Conservation (phyloP, 2,329 filamentous ascomycete genomes). For the Verticillium longisporum region DNA sequence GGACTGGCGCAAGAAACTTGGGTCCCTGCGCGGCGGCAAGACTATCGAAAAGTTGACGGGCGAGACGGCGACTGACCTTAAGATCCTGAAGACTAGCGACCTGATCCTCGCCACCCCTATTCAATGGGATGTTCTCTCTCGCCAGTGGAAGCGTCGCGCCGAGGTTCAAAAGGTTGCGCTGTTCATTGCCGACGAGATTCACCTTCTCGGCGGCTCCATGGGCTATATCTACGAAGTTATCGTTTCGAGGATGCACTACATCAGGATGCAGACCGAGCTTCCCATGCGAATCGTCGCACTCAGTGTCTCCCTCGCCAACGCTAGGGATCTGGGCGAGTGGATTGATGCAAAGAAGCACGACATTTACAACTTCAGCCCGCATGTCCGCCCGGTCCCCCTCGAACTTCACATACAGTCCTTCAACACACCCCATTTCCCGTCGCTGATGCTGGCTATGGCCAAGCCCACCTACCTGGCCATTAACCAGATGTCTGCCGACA, state of each 20-base stretch:
- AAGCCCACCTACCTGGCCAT: conserved; percentile 89
- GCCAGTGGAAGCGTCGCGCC: conserved; percentile 95
- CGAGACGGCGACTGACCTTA: conserved; percentile 84
- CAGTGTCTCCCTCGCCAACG: conserved; percentile 87
- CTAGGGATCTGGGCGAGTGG: conserved; percentile 93
- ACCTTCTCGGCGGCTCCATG: conserved; percentile 78
- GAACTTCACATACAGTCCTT: conserved; percentile 95
- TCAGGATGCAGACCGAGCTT: conserved; percentile 79
- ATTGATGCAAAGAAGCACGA: conserved; percentile 97
- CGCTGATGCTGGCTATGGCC: conserved; percentile 97
- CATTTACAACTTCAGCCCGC: conserved; percentile 97
- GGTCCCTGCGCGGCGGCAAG: conserved; percentile 71
- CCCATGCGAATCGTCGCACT: conserved; percentile 82
- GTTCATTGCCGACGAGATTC: conserved; percentile 92
- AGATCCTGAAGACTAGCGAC: conserved; percentile 80
- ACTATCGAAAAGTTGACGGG: conserved; percentile 89
- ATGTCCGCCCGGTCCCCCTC: conserved; percentile 79
- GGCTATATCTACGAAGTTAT: conserved; percentile 94
- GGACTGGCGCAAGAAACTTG: conserved; percentile 78
- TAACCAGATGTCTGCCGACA: conserved; percentile 78
- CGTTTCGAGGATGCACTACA: conserved; percentile 96
- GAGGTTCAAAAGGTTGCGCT: conserved; percentile 86
- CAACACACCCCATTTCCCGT: conserved; percentile 93
- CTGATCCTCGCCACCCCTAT: conserved; percentile 85
- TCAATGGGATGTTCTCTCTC: conserved; percentile 93